A percentile compares a stretch with the other conserved stretches of the same genome.
phyloP scores from a whole-genome alignment of 768 basidiomycete genomes.

The Lactifluus echinatus region DNA sequence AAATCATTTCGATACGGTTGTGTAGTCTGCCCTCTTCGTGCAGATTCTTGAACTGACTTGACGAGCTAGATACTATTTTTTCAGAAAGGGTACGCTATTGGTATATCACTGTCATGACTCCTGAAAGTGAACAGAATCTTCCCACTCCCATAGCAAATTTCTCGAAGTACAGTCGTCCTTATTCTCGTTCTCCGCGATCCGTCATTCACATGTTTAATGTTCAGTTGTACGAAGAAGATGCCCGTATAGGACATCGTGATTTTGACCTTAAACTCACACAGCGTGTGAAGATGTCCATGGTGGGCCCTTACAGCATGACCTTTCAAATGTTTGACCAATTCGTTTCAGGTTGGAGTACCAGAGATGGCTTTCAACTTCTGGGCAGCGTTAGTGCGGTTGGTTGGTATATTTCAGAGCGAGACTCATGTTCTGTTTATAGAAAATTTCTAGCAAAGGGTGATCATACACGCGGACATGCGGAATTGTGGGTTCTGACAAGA shows the following conservation, averaged over 20 bases:
- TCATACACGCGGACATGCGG: not conserved
- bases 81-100: constrained; percentile 78
- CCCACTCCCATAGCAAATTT: constrained; percentile 53
- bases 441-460: constrained; percentile 78
- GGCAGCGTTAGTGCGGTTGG: constrained; percentile 57
- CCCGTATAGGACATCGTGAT: constrained; percentile 82
- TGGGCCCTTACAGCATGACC: constrained; percentile 26
- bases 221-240: constrained; percentile 91
- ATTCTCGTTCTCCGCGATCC: not conserved
- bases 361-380: constrained; percentile 90
- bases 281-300: constrained; percentile 99
- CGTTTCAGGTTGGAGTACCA: constrained; percentile 79
- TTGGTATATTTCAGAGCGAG: not conserved
- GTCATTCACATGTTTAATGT: not conserved
- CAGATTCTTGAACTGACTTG: constrained; percentile 16
- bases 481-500: not conserved
- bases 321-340: not conserved
- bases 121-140: constrained; percentile 9
- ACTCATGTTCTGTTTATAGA: constrained; percentile 29
- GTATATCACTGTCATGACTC: not conserved
- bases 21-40: constrained; percentile 21
- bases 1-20: constrained; percentile 89
- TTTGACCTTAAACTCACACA: constrained; percentile 91
- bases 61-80: constrained; percentile 74
- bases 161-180: constrained; percentile 44